Percentiles rank a stretch among this genome's conserved stretches.
phyloP scores from a whole-genome alignment of 2,329 filamentous ascomycete species.

The Nemania sp. region DNA sequence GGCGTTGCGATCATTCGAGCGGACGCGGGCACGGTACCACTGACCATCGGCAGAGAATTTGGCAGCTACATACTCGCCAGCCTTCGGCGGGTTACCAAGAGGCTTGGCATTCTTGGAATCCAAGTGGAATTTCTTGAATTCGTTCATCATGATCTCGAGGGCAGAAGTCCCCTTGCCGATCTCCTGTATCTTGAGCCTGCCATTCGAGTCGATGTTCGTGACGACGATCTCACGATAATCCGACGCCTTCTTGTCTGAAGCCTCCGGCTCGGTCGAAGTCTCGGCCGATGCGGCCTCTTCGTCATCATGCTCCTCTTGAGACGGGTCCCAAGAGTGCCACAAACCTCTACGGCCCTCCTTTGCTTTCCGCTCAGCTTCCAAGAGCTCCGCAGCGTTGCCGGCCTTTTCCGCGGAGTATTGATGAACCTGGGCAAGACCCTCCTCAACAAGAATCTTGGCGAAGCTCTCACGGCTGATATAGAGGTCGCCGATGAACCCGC shows the following conservation, averaged over 20 bases:
- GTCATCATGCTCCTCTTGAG: constrained; percentile 72
- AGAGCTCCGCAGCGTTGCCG: constrained; percentile 84
- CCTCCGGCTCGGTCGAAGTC: constrained; percentile 55
- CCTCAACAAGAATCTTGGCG: constrained; percentile 88
- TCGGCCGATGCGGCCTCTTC: constrained; percentile 57
- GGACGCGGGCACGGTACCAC: constrained; percentile 92
- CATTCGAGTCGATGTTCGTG: constrained; percentile 83
- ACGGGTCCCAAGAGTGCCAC: constrained; percentile 95
- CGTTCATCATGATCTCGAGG: constrained; percentile 84
- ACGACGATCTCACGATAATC: constrained; percentile 95
- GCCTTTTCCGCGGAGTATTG: constrained; percentile 95
- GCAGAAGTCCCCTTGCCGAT: constrained; percentile 84
- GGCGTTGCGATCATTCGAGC: constrained; percentile 87
- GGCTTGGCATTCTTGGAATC: constrained; percentile 79
- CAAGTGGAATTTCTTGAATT: constrained; percentile 89
- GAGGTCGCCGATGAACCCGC: constrained; percentile 93
- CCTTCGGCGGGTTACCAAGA: constrained; percentile 78
- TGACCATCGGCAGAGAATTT: constrained; percentile 87
- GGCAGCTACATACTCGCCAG: constrained; percentile 88
- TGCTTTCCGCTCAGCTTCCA: constrained; percentile 83
- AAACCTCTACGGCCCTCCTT: constrained; percentile 87
- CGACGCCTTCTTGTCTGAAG: constrained; percentile 66
- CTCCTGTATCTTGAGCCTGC: constrained; percentile 87
- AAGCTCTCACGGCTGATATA: constrained; percentile 96
- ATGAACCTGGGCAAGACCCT: constrained; percentile 90